A percentile compares a stretch with the other conserved stretches of the same genome.
Evolutionary conservation across 768 basidiomycete genomes (phyloP).

Genomic region (Termitomyces sp.): DNA sequence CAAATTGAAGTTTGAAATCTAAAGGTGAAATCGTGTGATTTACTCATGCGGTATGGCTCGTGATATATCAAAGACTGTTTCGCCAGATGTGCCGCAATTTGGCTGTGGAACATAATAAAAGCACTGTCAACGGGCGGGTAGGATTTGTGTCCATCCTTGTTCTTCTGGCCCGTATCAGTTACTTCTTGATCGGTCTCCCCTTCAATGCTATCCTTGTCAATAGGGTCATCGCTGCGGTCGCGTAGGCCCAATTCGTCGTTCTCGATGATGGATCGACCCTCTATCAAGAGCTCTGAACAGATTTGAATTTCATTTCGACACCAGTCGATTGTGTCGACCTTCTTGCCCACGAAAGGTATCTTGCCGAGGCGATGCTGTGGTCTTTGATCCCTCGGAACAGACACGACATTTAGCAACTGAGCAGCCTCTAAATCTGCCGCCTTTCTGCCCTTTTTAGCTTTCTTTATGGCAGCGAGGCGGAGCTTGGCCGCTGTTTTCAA

Average conservation of each 20-base stretch:
- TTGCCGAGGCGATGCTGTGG: constrained; percentile 74
- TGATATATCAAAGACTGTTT: constrained; percentile 71
- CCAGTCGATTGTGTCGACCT: constrained; percentile 95
- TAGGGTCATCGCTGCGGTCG: constrained; percentile 8
- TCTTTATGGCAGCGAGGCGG: constrained; percentile 47
- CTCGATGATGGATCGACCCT: constrained; percentile 34
- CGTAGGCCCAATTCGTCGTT: constrained; percentile 21
- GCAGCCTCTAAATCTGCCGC: constrained; percentile 18
- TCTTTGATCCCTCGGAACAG: constrained; percentile 64
- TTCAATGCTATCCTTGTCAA: constrained; percentile 6
- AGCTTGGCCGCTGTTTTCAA: constrained; percentile 72
- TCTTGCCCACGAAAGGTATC: constrained; percentile 63
- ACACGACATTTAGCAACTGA: constrained; percentile 13
- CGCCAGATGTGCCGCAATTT: constrained; percentile 90
- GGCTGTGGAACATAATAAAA: constrained; percentile 88
- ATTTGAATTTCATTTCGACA: constrained; percentile 69
- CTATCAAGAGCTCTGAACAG: constrained; percentile 47
- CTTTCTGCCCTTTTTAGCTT: constrained; percentile 28
- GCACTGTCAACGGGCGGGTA: constrained; percentile 65
- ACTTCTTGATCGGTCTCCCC: constrained; percentile 4
- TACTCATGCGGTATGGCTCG: constrained; percentile 62
- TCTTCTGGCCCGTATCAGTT: constrained; percentile 1
- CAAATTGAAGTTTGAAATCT: not conserved
- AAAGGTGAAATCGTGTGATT: not conserved
- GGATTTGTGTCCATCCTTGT: constrained; percentile 14